phyloP scores from a whole-genome alignment of 2,329 filamentous ascomycete species.

The Beauveria australis region DNA sequence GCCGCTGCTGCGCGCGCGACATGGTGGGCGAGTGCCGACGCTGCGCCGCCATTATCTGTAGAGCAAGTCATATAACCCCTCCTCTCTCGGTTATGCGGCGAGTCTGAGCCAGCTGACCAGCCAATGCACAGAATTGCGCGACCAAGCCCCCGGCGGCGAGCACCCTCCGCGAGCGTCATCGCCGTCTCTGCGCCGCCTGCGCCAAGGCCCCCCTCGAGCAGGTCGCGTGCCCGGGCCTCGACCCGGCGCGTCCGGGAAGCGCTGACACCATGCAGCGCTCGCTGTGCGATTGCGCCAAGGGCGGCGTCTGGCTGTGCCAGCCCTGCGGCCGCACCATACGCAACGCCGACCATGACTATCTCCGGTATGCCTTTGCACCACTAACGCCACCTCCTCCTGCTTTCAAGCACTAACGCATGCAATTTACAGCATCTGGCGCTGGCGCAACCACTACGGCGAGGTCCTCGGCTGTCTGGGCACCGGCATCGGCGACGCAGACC shows the following conservation, averaged over 20 bases:
- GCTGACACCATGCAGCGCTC: slow-evolving; percentile 48
- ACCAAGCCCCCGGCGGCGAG: slow-evolving; percentile 68
- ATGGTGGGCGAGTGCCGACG: slow-evolving; percentile 76
- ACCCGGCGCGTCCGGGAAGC: slow-evolving; percentile 39
- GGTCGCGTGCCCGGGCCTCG: slow-evolving; percentile 38
- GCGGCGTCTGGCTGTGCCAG: slow-evolving; percentile 75
- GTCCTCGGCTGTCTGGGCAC: slow-evolving; percentile 74
- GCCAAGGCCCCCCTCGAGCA: slow-evolving; percentile 58
- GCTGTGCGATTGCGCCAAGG: slow-evolving; percentile 43
- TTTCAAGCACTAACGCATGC: too few relatives aligned
- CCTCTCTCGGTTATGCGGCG: too few relatives aligned
- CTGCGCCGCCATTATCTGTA: slow-evolving; percentile 70
- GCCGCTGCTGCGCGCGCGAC: slow-evolving; percentile 79
- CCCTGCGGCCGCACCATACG: slow-evolving; percentile 69
- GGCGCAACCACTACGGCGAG: slow-evolving; percentile 78
- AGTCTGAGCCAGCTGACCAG: background rate
- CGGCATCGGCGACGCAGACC: slow-evolving; percentile 79
- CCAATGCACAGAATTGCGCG: slow-evolving; percentile 66
- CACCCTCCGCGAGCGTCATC: slow-evolving; percentile 65
- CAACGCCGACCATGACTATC: slow-evolving; percentile 50
- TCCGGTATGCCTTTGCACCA: slow-evolving; percentile 33
- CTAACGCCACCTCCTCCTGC: too few relatives aligned
- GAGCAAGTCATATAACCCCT: slow-evolving; percentile 45
- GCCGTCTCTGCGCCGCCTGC: slow-evolving; percentile 72
- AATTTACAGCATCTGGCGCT: slow-evolving; percentile 64